Evolutionary conservation across 116 monocot species (phyloP), one percentile per base, ranked within the genome.

Genomic region (Cymodocea nodosa): DNA sequence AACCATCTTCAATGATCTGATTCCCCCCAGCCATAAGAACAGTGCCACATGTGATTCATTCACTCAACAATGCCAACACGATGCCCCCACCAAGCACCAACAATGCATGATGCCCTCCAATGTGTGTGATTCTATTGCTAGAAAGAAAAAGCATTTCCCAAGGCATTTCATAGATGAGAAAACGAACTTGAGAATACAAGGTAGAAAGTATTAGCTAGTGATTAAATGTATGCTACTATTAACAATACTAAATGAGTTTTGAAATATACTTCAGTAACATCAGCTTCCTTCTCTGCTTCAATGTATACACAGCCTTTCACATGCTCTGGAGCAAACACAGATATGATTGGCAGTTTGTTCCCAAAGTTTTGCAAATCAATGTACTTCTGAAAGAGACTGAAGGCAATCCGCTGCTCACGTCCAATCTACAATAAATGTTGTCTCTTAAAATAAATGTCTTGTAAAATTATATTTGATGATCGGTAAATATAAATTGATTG

Each of bases 331-430:
- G 85, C 56, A 80, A 94, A 83, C 37, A 68, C 87, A 64, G 94
- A 90, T 68, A 79, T 44, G 73, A 89, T 79, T 53, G 76, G 80
- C 51, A 94, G 49, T 60, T 76, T 79, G n/a, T 55, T 87, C 77
- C 85, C 84, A 56, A 83, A 62, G 20, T 75, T 70, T 19, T 76
- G 63, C 68, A 87, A 51, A 57, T 90, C 82, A 67, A 84, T 69
- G 77, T 70, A 94, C 60, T 94, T 94, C 51, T 94, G 94, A 76
- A 94, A 82, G 68, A 94, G 79, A 60, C 83, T 81, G 37, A 90
- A 79, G 15, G 74, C 77, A 35, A 84, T 66, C 52, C 85, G 84
- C 16, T 79, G 67, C 54, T 94, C 94, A 70, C 73, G 67, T 12
- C 94, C 94, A 70, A 80, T 67, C 94, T 94, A 78, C 53, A 74